phyloP scores from a whole-genome alignment of 148 eudicot species.

The Fagopyrum tataricum region DNA sequence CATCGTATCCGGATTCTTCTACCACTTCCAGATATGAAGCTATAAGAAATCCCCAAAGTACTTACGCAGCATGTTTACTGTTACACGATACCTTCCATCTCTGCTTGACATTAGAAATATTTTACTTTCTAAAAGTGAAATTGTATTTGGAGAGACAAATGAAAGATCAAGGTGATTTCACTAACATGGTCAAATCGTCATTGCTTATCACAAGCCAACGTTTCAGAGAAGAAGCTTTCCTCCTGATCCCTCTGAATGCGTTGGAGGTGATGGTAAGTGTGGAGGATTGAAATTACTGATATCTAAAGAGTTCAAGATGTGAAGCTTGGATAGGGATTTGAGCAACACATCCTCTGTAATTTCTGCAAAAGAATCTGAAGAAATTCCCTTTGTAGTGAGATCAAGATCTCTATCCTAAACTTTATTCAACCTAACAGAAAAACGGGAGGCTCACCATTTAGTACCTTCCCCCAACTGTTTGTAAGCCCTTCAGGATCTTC shows the following conservation, averaged over 20 bases:
- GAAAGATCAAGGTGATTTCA: slow-evolving; percentile 9
- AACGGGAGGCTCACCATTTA: slow-evolving; percentile 45
- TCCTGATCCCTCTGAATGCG: slow-evolving; percentile 73
- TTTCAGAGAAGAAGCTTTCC: slow-evolving; percentile 58
- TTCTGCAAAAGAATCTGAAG: slow-evolving; percentile 59
- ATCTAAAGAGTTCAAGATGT: slow-evolving; percentile 32
- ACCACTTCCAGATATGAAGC: slow-evolving; percentile 72
- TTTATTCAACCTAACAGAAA: neutral
- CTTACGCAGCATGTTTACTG: slow-evolving; percentile 64
- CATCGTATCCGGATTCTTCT: slow-evolving; percentile 76
- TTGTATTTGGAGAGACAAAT: neutral
- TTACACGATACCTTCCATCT: slow-evolving; percentile 61
- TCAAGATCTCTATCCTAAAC: neutral
- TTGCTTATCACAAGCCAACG: slow-evolving; percentile 90
- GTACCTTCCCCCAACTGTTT: slow-evolving; percentile 40
- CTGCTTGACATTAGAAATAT: slow-evolving; percentile 24
- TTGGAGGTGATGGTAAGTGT: slow-evolving; percentile 65
- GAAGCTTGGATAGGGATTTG: slow-evolving; percentile 49
- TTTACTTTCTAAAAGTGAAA: neutral
- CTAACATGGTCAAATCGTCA: slow-evolving; percentile 72
- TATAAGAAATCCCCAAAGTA: slow-evolving; percentile 87
- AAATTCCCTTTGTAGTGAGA: slow-evolving; percentile 11
- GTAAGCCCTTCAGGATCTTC: slow-evolving; percentile 60
- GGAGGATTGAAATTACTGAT: slow-evolving; percentile 41
- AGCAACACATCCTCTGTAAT: slow-evolving; percentile 49